Evolutionary conservation across 306 rosid species (phyloP).

Genomic region (Myrica gale): DNA sequence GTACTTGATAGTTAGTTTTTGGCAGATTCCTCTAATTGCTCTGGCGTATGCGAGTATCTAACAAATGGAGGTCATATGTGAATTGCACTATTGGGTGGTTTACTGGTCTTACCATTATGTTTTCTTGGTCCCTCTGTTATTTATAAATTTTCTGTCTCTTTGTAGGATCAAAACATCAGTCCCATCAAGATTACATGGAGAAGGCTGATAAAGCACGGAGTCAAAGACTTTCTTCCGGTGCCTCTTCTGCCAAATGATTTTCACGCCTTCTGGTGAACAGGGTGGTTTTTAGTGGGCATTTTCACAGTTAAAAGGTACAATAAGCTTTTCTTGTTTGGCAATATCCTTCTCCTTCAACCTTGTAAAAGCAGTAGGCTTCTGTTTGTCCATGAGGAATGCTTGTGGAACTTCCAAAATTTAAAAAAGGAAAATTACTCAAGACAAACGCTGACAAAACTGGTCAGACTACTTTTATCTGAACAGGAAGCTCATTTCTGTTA

Average conservation of each 20-base stretch:
- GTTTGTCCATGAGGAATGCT: background rate
- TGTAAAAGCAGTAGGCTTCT: background rate
- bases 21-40: background rate
- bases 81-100: background rate
- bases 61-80: background rate
- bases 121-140: too few relatives aligned
- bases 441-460: too few relatives aligned
- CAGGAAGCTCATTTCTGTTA: too few relatives aligned
- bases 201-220: constrained; percentile 92
- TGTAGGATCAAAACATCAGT: constrained; percentile 75
- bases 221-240: constrained; percentile 76
- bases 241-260: constrained; percentile 65
- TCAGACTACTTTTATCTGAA: too few relatives aligned
- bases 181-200: constrained; percentile 97
- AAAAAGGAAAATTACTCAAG: too few relatives aligned
- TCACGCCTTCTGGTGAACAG: constrained; percentile 24
- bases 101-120: too few relatives aligned
- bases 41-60: background rate
- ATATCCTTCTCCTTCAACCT: constrained; percentile 2
- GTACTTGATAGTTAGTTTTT: background rate
- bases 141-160: constrained; percentile 17
- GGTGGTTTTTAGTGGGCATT: constrained; percentile 21
- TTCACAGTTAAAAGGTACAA: background rate
- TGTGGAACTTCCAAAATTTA: background rate
- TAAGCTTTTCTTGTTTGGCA: constrained; percentile 9